phyloP scores from a whole-genome alignment of 2,329 filamentous ascomycete species.

The Cercospora brassicicola region DNA sequence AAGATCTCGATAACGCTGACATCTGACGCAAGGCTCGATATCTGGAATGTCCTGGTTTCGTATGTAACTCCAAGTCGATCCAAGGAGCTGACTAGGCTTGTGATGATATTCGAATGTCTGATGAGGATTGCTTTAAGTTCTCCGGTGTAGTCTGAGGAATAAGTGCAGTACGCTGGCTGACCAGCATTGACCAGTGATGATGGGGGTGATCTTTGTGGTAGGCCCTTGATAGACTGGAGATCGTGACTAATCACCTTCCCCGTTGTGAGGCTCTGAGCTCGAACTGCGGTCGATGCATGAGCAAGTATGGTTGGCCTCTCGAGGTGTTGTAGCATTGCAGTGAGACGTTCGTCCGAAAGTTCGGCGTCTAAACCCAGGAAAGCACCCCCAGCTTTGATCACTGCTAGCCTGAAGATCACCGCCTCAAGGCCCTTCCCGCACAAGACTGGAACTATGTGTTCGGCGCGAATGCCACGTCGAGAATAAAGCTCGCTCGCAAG shows the following conservation, averaged over 20 bases:
- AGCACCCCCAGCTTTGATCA: not conserved
- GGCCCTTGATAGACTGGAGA: not conserved
- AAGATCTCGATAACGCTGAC: conserved; percentile 8
- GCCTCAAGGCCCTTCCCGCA: not conserved
- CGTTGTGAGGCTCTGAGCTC: not conserved
- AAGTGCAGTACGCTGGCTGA: conserved; percentile 8
- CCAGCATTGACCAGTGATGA: not conserved
- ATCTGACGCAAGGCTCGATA: conserved; percentile 25
- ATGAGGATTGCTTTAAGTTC: conserved; percentile 10
- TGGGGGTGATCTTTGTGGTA: not conserved
- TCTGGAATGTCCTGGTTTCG: conserved; percentile 6
- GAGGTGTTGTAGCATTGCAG: not conserved
- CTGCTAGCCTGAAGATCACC: not conserved
- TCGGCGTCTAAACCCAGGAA: not conserved
- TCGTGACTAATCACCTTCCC: not conserved
- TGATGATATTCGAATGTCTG: conserved; percentile 3
- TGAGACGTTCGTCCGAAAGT: not conserved
- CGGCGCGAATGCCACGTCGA: not conserved
- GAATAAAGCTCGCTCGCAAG: not conserved
- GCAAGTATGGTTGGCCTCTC: not conserved
- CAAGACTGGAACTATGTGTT: not conserved
- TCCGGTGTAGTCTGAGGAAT: conserved; percentile 11
- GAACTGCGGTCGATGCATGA: not conserved
- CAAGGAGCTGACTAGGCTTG: not conserved
- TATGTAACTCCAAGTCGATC: not conserved